Conservation (phyloP, 2,329 filamentous ascomycete genomes). For the Tolypocladium ovalisporum region DNA sequence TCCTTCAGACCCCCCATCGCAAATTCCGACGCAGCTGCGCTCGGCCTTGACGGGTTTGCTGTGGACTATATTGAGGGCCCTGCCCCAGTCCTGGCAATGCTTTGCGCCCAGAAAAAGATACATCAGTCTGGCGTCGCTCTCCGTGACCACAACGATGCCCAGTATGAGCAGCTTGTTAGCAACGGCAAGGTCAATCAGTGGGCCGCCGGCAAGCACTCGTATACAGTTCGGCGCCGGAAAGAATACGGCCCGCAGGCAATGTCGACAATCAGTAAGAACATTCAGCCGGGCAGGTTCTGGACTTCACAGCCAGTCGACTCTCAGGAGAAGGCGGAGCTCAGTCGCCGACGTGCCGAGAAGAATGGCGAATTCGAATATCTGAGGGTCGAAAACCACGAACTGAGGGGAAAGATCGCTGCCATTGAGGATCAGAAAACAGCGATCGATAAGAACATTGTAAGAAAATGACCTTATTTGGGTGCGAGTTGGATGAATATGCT, state of each 20-base stretch:
- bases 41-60: constrained; percentile 72
- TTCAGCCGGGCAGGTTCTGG: constrained; percentile 58
- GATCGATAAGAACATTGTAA: constrained; percentile 26
- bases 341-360: constrained; percentile 37
- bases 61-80: constrained; percentile 74
- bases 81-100: constrained; percentile 72
- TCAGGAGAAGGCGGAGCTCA: constrained; percentile 50
- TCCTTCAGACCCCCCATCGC: constrained; percentile 45
- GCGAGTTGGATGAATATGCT: constrained; percentile 3
- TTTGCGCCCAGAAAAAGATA: constrained; percentile 63
- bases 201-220: constrained; percentile 55
- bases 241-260: constrained; percentile 72
- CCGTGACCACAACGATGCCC: constrained; percentile 50
- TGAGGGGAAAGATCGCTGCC: constrained; percentile 26
- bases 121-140: constrained; percentile 58
- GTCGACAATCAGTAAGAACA: constrained; percentile 53
- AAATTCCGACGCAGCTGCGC: constrained; percentile 36
- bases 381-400: constrained; percentile 18
- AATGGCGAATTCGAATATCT: constrained; percentile 22
- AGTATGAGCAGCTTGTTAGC: constrained; percentile 54
- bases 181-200: constrained; percentile 52
- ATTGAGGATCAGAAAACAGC: constrained; percentile 31
- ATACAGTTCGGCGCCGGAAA: constrained; percentile 55
- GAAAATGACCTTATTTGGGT: constrained; percentile 3
- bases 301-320: constrained; percentile 66